phyloP scores from a whole-genome alignment of 2,329 filamentous ascomycete genomes.

The Juglanconis oblonga region DNA sequence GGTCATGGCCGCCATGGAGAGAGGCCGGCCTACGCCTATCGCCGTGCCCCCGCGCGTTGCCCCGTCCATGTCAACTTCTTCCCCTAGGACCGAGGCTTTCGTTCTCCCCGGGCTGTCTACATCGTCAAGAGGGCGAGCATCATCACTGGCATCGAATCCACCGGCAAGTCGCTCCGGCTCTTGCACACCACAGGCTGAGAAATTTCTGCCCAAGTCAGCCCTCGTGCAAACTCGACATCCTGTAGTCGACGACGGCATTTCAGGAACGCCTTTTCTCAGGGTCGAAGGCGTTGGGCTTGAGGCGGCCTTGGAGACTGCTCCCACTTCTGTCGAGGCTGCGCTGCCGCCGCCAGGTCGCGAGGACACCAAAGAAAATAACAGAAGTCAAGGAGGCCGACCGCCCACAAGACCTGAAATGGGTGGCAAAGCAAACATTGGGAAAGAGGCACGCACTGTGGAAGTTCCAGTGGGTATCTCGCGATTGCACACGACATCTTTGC shows the following conservation, averaged over 20 bases:
- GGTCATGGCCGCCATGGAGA: slow-evolving; percentile 36
- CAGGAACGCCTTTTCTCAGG: slow-evolving; percentile 52
- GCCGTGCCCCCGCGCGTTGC: slow-evolving; percentile 2
- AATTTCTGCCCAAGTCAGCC: slow-evolving; percentile 17
- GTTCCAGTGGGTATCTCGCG: slow-evolving; percentile 88
- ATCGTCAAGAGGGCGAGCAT: slow-evolving; percentile 14
- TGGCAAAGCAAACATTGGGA: not conserved
- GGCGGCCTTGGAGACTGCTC: not conserved
- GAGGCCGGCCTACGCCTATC: slow-evolving; percentile 6
- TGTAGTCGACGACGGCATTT: slow-evolving; percentile 47
- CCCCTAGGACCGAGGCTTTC: slow-evolving; percentile 10
- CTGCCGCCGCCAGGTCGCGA: not conserved
- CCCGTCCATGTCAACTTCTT: slow-evolving; percentile 1
- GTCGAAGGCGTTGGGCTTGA: slow-evolving; percentile 29
- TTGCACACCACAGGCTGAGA: slow-evolving; percentile 21
- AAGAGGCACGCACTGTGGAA: slow-evolving; percentile 37
- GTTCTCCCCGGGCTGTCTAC: slow-evolving; percentile 13
- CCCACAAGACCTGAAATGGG: not conserved
- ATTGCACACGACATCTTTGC: slow-evolving; percentile 82
- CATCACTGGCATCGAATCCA: slow-evolving; percentile 11
- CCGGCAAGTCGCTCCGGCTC: slow-evolving; percentile 2
- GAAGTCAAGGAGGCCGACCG: too few species aligned
- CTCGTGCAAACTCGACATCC: slow-evolving; percentile 22
- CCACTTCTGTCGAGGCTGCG: not conserved
- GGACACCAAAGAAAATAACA: not conserved